A percentile compares a stretch with the other conserved stretches of the same genome.
Conservation (phyloP, 176 grass and related monocot genomes). For the Lolium perenne region DNA sequence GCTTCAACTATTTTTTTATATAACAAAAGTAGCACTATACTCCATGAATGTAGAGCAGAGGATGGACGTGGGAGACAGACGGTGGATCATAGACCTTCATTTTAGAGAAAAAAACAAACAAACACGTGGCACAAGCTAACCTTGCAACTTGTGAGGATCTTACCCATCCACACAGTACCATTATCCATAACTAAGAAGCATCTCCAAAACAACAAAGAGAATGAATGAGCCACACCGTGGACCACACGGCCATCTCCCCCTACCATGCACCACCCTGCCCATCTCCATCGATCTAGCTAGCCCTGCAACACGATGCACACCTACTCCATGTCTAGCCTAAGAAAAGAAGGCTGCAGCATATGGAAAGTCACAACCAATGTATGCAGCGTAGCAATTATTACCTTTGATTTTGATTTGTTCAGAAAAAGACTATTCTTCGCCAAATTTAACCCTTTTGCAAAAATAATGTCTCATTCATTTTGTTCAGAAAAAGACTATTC, state of each 20-base stretch:
- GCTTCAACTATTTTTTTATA: too few relatives aligned
- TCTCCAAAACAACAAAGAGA: slow-evolving; percentile 40
- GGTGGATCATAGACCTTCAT: neutral
- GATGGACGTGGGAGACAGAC: too few relatives aligned
- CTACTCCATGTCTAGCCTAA: neutral
- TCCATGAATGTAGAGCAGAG: neutral
- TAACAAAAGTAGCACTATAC: too few relatives aligned
- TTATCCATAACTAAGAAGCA: slow-evolving; percentile 26
- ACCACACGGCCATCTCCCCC: slow-evolving; percentile 20
- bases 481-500: too few relatives aligned
- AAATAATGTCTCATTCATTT: too few relatives aligned
- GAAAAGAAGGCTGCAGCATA: neutral
- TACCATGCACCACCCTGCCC: neutral
- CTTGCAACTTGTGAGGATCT: too few relatives aligned
- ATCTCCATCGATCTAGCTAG: neutral
- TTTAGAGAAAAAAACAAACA: neutral
- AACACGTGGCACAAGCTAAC: neutral
- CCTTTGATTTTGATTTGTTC: too few relatives aligned
- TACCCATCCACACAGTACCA: neutral
- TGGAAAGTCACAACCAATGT: neutral
- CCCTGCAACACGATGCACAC: neutral
- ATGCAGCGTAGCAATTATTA: neutral
- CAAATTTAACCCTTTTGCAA: too few relatives aligned
- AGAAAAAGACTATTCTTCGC: too few relatives aligned
- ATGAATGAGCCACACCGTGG: slow-evolving; percentile 44